Percentiles rank a stretch among this genome's conserved stretches.
Conservation (phyloP, 2,329 filamentous ascomycete species). For the Phaeosphaeria sp. region DNA sequence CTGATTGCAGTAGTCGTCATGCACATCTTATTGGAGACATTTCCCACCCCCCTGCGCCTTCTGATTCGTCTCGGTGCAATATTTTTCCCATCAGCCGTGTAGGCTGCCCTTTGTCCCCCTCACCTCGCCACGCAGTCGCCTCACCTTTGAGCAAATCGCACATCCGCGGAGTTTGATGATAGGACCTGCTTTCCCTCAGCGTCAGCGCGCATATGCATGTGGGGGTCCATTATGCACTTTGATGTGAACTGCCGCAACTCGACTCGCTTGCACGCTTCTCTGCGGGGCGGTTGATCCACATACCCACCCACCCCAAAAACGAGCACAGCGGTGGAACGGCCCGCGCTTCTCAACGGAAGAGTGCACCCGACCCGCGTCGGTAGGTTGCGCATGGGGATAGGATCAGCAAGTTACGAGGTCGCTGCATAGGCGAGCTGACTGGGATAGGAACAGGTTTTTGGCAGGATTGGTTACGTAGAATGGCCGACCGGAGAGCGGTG, state of each 20-base stretch:
- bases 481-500: not conserved
- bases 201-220: not conserved
- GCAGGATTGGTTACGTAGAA: not conserved
- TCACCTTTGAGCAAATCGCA: not conserved
- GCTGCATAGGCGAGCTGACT: too few species aligned
- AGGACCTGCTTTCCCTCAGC: not conserved
- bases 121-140: not conserved
- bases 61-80: not conserved
- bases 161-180: not conserved
- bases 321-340: slow-evolving; percentile 6
- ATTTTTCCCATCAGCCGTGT: not conserved
- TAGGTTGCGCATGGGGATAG: not conserved
- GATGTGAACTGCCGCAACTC: not conserved
- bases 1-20: not conserved
- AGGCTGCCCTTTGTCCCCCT: not conserved
- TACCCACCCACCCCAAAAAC: not conserved
- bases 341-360: slow-evolving; percentile 4
- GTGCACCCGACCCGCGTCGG: slow-evolving; percentile 2
- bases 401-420: not conserved
- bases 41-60: not conserved
- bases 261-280: not conserved
- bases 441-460: slow-evolving; percentile 1
- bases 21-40: not conserved
- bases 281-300: not conserved
- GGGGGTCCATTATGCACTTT: not conserved